Conservation (phyloP, 345 rosid species). For the Adansonia digitata region DNA sequence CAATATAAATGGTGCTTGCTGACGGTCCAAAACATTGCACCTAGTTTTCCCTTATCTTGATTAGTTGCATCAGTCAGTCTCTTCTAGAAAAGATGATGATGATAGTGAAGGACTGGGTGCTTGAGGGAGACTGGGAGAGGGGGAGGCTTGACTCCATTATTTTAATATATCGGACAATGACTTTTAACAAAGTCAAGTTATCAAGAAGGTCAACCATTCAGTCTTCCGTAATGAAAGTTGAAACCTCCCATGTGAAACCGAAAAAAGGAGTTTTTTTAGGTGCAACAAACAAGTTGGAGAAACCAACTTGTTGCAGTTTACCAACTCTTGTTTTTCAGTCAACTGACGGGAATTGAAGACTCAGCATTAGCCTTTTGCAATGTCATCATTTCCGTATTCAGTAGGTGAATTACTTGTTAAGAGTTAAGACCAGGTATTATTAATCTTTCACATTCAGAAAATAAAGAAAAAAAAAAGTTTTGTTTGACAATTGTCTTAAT, state of each 20-base stretch:
- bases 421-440: not conserved
- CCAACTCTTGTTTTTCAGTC: not conserved
- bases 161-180: not conserved
- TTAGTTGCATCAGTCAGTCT: not conserved
- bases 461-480: not conserved
- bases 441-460: not conserved
- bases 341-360: not conserved
- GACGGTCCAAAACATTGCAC: not conserved
- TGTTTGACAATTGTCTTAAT: not conserved
- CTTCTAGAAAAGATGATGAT: not conserved
- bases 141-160: slow-evolving; percentile 4
- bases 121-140: not conserved
- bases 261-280: not conserved
- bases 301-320: not conserved
- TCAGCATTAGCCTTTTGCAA: not conserved
- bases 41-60: not conserved
- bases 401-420: not conserved
- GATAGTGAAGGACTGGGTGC: not conserved
- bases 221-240: not conserved
- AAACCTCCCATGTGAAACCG: not conserved
- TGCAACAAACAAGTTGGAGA: not conserved
- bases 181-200: slow-evolving; percentile 2
- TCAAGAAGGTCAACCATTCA: not conserved
- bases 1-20: not conserved
- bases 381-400: not conserved